Conservation (phyloP, 495 filamentous ascomycete genomes). For the Talaromyces trachyspermus region DNA sequence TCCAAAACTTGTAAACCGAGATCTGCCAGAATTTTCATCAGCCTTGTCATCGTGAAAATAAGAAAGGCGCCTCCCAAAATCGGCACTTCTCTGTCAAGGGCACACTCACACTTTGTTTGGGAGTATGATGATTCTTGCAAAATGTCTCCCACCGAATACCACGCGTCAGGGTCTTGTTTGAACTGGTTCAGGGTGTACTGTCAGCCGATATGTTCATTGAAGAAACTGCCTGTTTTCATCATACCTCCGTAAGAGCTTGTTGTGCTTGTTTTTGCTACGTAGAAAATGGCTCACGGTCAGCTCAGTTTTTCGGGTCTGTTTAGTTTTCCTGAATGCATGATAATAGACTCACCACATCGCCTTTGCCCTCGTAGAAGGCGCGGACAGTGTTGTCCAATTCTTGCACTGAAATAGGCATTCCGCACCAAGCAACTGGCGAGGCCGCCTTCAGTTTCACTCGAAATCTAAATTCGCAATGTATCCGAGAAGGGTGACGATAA, state of each 20-base stretch:
- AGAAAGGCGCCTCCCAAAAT: no score
- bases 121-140: slow-evolving; percentile 81
- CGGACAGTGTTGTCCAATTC: slow-evolving; percentile 95
- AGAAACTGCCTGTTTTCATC: slow-evolving; percentile 16
- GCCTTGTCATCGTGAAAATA: slow-evolving; percentile 5
- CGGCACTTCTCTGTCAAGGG: neutral
- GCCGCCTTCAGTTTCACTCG: slow-evolving; percentile 5
- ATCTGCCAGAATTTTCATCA: slow-evolving; percentile 43
- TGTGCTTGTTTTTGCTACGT: slow-evolving; percentile 94
- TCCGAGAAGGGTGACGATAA: neutral
- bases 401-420: slow-evolving; percentile 67
- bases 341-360: slow-evolving; percentile 61
- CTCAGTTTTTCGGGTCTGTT: neutral
- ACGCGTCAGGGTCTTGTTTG: slow-evolving; percentile 96
- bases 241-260: slow-evolving; percentile 86
- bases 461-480: slow-evolving; percentile 1
- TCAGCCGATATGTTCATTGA: slow-evolving; percentile 18
- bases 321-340: neutral
- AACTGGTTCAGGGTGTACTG: slow-evolving; percentile 52
- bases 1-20: slow-evolving; percentile 94
- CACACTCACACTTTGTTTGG: slow-evolving; percentile 84
- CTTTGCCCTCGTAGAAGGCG: slow-evolving; percentile 93
- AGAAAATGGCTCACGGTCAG: slow-evolving; percentile 3
- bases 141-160: slow-evolving; percentile 94
- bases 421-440: slow-evolving; percentile 29